Evolutionary conservation across 2,329 filamentous ascomycete species (phyloP).

Genomic region (Neoscytalidium dimidiatum): DNA sequence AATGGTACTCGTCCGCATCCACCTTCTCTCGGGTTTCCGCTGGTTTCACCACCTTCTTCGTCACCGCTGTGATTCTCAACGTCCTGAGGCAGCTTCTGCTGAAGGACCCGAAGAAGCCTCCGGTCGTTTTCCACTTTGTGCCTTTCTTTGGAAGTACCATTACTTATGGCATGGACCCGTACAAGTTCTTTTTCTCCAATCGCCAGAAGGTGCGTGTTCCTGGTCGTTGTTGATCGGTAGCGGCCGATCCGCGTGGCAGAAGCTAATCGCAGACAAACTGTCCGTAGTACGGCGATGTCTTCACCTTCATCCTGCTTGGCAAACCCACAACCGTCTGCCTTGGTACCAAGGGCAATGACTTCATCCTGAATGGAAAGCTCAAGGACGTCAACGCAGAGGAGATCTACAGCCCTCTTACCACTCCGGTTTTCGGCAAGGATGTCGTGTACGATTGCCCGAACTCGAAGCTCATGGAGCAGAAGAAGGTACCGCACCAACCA

Average conservation of each 20-base stretch:
- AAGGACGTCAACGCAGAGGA: constrained; percentile 90
- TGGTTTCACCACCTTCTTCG: constrained; percentile 51
- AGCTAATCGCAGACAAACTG: not conserved
- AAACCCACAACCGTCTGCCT: constrained; percentile 87
- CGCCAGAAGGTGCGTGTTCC: constrained; percentile 65
- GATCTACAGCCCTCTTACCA: constrained; percentile 77
- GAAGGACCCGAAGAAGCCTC: constrained; percentile 71
- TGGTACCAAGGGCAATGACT: constrained; percentile 82
- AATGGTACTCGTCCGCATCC: constrained; percentile 41
- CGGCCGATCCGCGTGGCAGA: not conserved
- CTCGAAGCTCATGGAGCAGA: constrained; percentile 92
- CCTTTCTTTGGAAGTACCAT: constrained; percentile 85
- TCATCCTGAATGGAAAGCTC: constrained; percentile 87
- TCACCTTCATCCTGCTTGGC: constrained; percentile 84
- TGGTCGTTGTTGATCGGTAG: not conserved
- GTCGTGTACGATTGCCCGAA: constrained; percentile 92
- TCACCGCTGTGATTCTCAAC: constrained; percentile 70
- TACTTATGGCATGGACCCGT: constrained; percentile 93
- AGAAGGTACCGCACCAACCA: constrained; percentile 65
- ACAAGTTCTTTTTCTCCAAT: constrained; percentile 75
- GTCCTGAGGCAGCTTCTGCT: constrained; percentile 77
- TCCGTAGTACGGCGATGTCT: constrained; percentile 77
- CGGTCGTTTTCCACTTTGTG: constrained; percentile 65
- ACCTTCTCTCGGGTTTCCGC: constrained; percentile 48
- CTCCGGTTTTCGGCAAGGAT: constrained; percentile 75